phyloP scores from a whole-genome alignment of 2,329 filamentous ascomycete species.

The Neofusicoccum laricinum region DNA sequence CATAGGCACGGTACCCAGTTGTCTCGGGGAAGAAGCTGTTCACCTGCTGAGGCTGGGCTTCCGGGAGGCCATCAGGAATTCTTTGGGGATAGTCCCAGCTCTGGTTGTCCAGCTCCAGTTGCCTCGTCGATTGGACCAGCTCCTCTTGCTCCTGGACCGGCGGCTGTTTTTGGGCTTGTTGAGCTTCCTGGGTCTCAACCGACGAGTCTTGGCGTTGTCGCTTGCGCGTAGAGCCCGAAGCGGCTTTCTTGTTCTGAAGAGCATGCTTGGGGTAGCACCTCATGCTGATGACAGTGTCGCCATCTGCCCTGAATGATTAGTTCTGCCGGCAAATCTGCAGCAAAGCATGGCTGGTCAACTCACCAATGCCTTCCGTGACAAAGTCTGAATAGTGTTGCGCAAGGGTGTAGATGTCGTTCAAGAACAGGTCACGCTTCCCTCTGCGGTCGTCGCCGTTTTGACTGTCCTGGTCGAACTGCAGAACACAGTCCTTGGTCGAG shows the following conservation, averaged over 20 bases:
- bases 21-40: not conserved
- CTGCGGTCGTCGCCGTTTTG: slow-evolving; percentile 7
- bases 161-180: not conserved
- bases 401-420: slow-evolving; percentile 13
- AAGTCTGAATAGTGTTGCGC: slow-evolving; percentile 14
- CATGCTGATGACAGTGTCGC: slow-evolving; percentile 3
- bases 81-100: not conserved
- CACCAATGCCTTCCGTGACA: slow-evolving; percentile 9
- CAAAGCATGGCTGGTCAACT: not conserved
- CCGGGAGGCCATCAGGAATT: not conserved
- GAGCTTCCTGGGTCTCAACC: not conserved
- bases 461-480: slow-evolving; percentile 16
- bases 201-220: slow-evolving; percentile 12
- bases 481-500: slow-evolving; percentile 16
- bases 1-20: not conserved
- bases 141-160: slow-evolving; percentile 2
- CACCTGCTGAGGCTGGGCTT: not conserved
- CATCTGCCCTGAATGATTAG: slow-evolving; percentile 2
- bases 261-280: slow-evolving; percentile 16
- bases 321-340: not conserved
- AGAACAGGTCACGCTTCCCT: slow-evolving; percentile 7
- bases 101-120: slow-evolving; percentile 4
- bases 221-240: not conserved
- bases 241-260: slow-evolving; percentile 5
- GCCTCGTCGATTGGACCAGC: not conserved